These are phyloP conservation scores for Neodidymelliopsis sp. DNA, from an alignment of 2,329 filamentous ascomycete species.

Conservation along the genomic window DNA sequence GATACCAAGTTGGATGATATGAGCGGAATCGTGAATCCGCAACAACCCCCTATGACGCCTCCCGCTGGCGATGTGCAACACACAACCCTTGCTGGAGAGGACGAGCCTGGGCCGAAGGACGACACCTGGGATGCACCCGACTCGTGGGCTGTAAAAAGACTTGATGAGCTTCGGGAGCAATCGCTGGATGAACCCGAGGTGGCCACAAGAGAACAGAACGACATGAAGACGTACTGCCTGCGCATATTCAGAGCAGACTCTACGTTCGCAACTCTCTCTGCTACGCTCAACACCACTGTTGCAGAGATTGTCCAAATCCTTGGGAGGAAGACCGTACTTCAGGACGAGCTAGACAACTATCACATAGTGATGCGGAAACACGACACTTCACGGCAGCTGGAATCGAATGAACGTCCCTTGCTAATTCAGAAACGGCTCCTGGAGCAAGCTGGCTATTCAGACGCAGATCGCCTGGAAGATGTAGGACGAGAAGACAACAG, in stretches of 20 bases:
- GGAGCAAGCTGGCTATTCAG: constrained; percentile 89
- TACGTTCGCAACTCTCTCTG: constrained; percentile 91
- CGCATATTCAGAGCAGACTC: constrained; percentile 93
- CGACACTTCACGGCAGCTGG: constrained; percentile 82
- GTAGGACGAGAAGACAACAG: constrained; percentile 96
- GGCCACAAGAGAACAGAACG: constrained; percentile 75
- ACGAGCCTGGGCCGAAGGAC: constrained; percentile 42
- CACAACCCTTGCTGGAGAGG: constrained; percentile 50
- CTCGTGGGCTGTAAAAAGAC: constrained; percentile 89
- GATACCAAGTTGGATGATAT: constrained; percentile 91
- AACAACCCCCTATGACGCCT: constrained; percentile 73
- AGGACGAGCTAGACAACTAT: constrained; percentile 90
- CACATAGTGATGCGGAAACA: constrained; percentile 96
- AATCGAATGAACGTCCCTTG: constrained; percentile 79
- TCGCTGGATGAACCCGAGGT: constrained; percentile 74
- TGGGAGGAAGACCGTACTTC: constrained; percentile 91
- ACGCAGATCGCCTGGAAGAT: constrained; percentile 87
- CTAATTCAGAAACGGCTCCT: constrained; percentile 90
- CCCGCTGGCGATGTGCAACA: constrained; percentile 59
- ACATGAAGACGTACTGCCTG: constrained; percentile 83
- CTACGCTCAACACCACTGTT: constrained; percentile 83
- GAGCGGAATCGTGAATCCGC: constrained; percentile 80
- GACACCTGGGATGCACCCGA: constrained; percentile 86
- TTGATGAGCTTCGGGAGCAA: constrained; percentile 64
- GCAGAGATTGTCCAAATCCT: constrained; percentile 88